Conservation (phyloP, 2,329 filamentous ascomycete species). For the Rhynchosporium secalis region DNA sequence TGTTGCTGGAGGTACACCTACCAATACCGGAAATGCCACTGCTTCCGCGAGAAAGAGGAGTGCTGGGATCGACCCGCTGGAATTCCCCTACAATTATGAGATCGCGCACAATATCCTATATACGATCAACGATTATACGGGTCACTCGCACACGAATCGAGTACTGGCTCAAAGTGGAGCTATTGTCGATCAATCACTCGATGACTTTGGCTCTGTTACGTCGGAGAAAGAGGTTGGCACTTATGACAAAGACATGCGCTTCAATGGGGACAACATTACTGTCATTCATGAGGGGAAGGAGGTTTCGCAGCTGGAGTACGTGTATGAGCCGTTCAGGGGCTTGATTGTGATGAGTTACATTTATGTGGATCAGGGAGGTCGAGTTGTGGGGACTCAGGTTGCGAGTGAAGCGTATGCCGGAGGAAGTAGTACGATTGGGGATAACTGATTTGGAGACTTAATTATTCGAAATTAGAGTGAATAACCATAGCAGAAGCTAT, state of each 20-base stretch:
- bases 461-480: too few relatives aligned
- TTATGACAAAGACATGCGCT: conserved; percentile 54
- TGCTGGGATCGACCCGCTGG: background rate
- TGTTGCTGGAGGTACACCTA: conserved; percentile 16
- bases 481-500: too few relatives aligned
- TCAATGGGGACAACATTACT: conserved; percentile 53
- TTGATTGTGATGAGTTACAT: conserved; percentile 49
- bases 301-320: conserved; percentile 53
- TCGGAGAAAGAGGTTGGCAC: conserved; percentile 48
- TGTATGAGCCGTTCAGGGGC: conserved; percentile 53
- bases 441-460: background rate
- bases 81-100: conserved; percentile 42
- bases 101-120: conserved; percentile 59
- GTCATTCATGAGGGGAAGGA: conserved; percentile 46
- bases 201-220: conserved; percentile 53
- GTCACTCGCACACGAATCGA: conserved; percentile 56
- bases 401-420: conserved; percentile 54
- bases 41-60: conserved; percentile 3
- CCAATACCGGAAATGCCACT: conserved; percentile 23
- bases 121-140: conserved; percentile 59
- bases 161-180: conserved; percentile 55
- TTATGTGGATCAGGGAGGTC: conserved; percentile 48
- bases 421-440: conserved; percentile 51
- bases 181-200: conserved; percentile 54
- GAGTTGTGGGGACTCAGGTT: conserved; percentile 52